These are phyloP conservation scores for Elsinoe batatas DNA, from an alignment of 2,329 filamentous ascomycete genomes.

Conservation along the genomic window DNA sequence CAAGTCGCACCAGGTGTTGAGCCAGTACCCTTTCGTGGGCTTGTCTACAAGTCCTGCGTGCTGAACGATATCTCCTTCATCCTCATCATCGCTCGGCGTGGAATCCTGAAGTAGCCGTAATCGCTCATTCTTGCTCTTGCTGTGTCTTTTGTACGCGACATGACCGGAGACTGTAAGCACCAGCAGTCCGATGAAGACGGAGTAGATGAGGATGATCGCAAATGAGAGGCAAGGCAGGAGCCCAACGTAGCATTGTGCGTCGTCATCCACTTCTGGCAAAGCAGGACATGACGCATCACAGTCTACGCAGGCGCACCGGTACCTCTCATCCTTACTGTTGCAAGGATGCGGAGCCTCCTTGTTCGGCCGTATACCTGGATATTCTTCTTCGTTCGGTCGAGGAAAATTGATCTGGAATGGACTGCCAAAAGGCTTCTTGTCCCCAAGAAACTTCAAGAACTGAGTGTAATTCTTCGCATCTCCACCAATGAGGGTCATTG, in stretches of 20 bases:
- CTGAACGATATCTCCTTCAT: conserved; percentile 76
- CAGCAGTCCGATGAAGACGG: conserved; percentile 59
- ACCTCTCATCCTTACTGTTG: conserved; percentile 77
- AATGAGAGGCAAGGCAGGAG: conserved; percentile 89
- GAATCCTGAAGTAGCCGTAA: conserved; percentile 80
- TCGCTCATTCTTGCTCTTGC: conserved; percentile 65
- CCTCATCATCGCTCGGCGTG: conserved; percentile 79
- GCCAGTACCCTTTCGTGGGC: conserved; percentile 65
- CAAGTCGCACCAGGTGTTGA: conserved; percentile 74
- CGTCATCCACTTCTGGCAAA: conserved; percentile 63
- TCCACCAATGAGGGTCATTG: conserved; percentile 92
- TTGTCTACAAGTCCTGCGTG: conserved; percentile 68
- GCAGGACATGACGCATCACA: conserved; percentile 78
- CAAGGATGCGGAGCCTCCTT: conserved; percentile 71
- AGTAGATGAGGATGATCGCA: conserved; percentile 78
- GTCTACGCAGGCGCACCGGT: conserved; percentile 87
- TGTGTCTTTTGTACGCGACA: conserved; percentile 63
- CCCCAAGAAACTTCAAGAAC: conserved; percentile 83
- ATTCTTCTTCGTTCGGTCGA: conserved; percentile 44
- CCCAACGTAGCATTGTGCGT: conserved; percentile 70
- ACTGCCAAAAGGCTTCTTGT: conserved; percentile 83
- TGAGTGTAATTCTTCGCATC: conserved; percentile 82
- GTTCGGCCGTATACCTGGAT: conserved; percentile 61
- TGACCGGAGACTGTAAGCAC: conserved; percentile 60
- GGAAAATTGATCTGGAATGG: conserved; percentile 98